phyloP scores from a whole-genome alignment of 2,329 filamentous ascomycete species.

The Hymenoscyphus infarciens region DNA sequence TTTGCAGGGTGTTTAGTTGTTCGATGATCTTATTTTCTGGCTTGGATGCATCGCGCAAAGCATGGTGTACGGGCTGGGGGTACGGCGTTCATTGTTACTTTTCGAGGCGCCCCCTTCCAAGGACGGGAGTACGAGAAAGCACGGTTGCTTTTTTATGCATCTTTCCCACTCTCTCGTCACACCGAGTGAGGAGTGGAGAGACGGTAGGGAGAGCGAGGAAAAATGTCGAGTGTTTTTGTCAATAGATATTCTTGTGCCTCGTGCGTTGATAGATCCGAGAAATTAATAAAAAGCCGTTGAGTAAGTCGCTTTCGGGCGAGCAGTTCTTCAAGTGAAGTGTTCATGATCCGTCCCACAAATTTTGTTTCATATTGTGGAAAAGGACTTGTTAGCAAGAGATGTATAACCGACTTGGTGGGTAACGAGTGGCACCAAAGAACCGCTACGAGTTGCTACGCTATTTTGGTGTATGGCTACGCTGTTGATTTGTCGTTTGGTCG shows the following conservation, averaged over 20 bases:
- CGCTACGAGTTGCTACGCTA: background rate
- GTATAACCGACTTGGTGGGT: background rate
- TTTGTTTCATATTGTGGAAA: too few relatives aligned
- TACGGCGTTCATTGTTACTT: background rate
- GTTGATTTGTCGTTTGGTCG: background rate
- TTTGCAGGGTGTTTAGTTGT: background rate
- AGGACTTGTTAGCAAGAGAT: background rate
- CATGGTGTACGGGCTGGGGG: conserved; percentile 3
- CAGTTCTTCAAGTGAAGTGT: background rate
- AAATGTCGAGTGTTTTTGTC: background rate
- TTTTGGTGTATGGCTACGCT: background rate
- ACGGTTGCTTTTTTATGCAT: background rate
- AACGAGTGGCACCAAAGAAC: background rate
- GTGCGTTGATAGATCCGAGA: background rate
- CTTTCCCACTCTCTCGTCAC: background rate
- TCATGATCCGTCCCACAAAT: background rate
- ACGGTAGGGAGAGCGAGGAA: background rate
- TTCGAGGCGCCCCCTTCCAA: background rate
- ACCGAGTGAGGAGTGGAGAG: background rate
- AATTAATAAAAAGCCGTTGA: background rate
- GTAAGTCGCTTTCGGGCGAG: background rate
- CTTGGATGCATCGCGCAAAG: conserved; percentile 1
- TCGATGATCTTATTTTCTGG: conserved; percentile 5
- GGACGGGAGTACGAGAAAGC: background rate
- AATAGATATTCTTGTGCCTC: background rate